phyloP scores from a whole-genome alignment of 2,329 filamentous ascomycete species.

The Ophiostoma piceae region DNA sequence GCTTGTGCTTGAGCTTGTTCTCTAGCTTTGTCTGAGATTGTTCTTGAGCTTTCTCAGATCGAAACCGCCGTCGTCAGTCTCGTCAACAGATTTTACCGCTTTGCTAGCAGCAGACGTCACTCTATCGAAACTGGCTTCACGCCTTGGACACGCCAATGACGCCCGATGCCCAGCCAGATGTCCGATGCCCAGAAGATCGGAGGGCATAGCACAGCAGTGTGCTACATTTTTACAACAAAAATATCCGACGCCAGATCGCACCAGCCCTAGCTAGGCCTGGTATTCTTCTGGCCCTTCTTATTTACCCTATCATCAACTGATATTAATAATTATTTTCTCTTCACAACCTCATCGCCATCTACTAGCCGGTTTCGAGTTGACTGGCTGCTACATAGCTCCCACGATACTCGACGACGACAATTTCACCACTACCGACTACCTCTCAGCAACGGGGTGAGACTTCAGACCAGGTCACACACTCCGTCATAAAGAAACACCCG shows the following conservation, averaged over 20 bases:
- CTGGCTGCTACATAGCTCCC: neutral
- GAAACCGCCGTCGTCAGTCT: constrained; percentile 9
- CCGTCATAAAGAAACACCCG: neutral
- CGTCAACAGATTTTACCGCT: neutral
- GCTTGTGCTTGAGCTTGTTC: neutral
- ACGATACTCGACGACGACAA: neutral
- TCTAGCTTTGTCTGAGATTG: neutral
- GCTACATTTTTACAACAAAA: constrained; percentile 9
- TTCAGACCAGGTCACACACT: neutral
- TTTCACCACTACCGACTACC: neutral
- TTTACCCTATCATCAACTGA: constrained; percentile 8
- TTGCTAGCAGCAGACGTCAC: neutral
- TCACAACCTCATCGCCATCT: neutral
- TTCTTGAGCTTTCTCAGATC: neutral
- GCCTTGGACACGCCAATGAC: neutral
- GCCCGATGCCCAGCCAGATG: constrained; percentile 14
- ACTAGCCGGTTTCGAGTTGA: neutral
- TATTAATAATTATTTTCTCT: neutral
- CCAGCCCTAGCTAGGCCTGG: neutral
- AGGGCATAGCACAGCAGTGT: neutral
- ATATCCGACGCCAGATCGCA: constrained; percentile 7
- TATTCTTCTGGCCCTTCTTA: neutral
- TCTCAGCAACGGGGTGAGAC: neutral
- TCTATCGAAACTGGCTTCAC: neutral
- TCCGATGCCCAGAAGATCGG: constrained; percentile 18